These are phyloP conservation scores for Metschnikowia chrysomelidarum DNA, from an alignment of 805 yeast genomes.

Conservation along the genomic window DNA sequence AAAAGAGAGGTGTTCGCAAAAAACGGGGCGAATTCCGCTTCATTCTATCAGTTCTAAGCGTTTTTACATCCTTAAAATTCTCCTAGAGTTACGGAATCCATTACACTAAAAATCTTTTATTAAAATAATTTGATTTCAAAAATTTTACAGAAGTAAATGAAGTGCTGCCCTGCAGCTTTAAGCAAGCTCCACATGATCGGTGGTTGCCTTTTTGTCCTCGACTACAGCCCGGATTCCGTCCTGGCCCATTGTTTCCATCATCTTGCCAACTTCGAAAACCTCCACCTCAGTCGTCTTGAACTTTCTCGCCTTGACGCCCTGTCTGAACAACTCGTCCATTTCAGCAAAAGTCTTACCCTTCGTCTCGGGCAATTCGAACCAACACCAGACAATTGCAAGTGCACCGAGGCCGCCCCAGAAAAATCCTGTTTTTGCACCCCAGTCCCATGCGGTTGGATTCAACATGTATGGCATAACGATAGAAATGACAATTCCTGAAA, in stretches of 20 bases:
- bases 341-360: conserved; percentile 57
- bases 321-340: conserved; percentile 50
- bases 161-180: too few relatives aligned
- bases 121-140: too few relatives aligned
- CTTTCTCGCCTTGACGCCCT: conserved; percentile 39
- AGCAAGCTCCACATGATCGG: conserved; percentile 12
- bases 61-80: too few relatives aligned
- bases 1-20: too few relatives aligned
- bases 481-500: conserved; percentile 30
- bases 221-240: conserved; percentile 31
- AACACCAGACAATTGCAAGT: conserved; percentile 39
- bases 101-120: too few relatives aligned
- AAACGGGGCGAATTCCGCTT: too few relatives aligned
- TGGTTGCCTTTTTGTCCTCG: conserved; percentile 15
- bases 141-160: too few relatives aligned
- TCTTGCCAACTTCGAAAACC: conserved; percentile 35
- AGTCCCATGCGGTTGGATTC: conserved; percentile 44
- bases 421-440: conserved; percentile 44
- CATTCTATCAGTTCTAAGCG: too few relatives aligned
- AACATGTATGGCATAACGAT: conserved; percentile 40
- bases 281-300: conserved; percentile 42
- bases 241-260: conserved; percentile 35
- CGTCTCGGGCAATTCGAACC: conserved; percentile 58
- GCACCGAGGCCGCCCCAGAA: conserved; percentile 42
- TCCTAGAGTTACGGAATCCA: too few relatives aligned